These are phyloP conservation scores for Fagus sylvatica DNA, from an alignment of 306 rosid genomes.

Conservation along the genomic window DNA sequence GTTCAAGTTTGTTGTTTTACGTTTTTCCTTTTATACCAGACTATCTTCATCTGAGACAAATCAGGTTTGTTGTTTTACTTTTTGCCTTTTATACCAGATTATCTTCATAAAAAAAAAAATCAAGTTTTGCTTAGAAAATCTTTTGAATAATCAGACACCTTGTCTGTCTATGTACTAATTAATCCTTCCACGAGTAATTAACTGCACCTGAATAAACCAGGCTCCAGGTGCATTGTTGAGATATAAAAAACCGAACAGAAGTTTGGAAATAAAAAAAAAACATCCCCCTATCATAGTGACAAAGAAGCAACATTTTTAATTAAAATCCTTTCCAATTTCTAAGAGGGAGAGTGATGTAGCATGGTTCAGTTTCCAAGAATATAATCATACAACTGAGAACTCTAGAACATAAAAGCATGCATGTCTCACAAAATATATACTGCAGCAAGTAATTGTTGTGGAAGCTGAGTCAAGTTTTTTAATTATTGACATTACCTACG, in stretches of 20 bases:
- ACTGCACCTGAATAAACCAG: neutral
- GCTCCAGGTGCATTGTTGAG: neutral
- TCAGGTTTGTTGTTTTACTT: no score
- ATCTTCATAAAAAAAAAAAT: neutral
- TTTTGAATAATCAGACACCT: neutral
- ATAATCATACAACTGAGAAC: conserved; percentile 4
- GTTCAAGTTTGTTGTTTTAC: neutral
- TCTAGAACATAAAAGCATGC: neutral
- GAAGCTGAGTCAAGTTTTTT: neutral
- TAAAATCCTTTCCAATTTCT: neutral
- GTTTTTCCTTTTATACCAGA: no score
- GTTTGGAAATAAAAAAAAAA: neutral
- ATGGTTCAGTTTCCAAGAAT: neutral
- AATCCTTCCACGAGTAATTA: neutral
- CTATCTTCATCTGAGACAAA: no score
- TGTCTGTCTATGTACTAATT: neutral
- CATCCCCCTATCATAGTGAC: neutral
- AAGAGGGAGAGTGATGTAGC: neutral
- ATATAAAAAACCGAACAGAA: neutral
- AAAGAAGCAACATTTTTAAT: neutral
- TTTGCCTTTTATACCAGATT: no score
- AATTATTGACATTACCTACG: conserved; percentile 50
- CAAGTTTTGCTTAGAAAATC: neutral
- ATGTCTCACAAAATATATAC: neutral
- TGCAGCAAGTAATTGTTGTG: neutral